Conservation (phyloP, 176 grass and related monocot genomes). For the Oryza meridionalis region DNA sequence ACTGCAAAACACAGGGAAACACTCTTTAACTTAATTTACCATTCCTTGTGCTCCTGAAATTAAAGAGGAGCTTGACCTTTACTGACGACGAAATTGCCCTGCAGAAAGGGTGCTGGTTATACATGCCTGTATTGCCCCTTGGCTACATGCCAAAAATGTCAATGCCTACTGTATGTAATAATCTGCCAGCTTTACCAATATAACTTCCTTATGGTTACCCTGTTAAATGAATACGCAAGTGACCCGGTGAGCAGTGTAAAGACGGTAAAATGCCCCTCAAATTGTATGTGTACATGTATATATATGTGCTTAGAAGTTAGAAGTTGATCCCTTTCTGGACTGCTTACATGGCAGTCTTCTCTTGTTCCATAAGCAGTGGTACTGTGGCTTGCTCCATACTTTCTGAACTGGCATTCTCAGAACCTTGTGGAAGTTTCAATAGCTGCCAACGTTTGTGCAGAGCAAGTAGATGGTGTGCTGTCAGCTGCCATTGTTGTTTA, state of each 20-base stretch:
- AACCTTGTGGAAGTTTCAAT: background rate
- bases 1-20: conserved; percentile 43
- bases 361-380: background rate
- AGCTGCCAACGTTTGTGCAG: background rate
- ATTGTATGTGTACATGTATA: background rate
- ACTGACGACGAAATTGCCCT: conserved; percentile 27
- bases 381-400: background rate
- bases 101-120: conserved; percentile 42
- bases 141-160: conserved; percentile 24
- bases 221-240: conserved; percentile 1
- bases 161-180: conserved; percentile 40
- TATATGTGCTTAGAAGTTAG: background rate
- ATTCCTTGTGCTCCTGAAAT: conserved; percentile 38
- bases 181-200: background rate
- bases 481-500: background rate
- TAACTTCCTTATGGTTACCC: conserved; percentile 4
- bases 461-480: background rate
- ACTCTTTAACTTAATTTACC: conserved; percentile 29
- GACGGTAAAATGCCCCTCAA: background rate
- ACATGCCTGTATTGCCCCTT: conserved; percentile 37
- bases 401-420: background rate
- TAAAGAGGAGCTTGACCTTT: conserved; percentile 32
- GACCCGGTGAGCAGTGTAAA: background rate
- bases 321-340: background rate
- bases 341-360: background rate